Conservation (phyloP, 768 basidiomycete species). For the Psilocybe sp. region DNA sequence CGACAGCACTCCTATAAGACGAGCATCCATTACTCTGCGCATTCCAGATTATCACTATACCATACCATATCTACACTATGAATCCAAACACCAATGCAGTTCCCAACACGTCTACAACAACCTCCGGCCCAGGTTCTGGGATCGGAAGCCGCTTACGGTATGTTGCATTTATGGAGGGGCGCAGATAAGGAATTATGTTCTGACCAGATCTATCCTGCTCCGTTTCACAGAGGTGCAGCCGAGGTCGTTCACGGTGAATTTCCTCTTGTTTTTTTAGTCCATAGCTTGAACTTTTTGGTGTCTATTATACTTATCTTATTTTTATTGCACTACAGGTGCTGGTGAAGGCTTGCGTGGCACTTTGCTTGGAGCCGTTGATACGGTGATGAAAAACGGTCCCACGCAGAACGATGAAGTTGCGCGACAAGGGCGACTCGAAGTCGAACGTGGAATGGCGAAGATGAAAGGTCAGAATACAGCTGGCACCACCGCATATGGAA, state of each 20-base stretch:
- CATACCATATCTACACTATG: background rate
- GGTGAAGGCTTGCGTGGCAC: constrained; percentile 46
- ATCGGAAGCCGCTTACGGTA: constrained; percentile 22
- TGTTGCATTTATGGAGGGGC: constrained; percentile 5
- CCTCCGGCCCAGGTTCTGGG: constrained; percentile 7
- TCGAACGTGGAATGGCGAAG: constrained; percentile 35
- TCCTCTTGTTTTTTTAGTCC: background rate
- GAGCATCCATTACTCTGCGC: background rate
- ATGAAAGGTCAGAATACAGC: constrained; percentile 12
- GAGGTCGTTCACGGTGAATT: constrained; percentile 34
- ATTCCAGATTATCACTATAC: background rate
- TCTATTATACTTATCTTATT: background rate
- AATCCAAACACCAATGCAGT: constrained; percentile 2
- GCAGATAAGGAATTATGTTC: background rate
- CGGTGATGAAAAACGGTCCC: constrained; percentile 21
- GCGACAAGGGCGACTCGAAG: constrained; percentile 35
- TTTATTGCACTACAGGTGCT: constrained; percentile 26
- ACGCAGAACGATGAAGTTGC: constrained; percentile 33
- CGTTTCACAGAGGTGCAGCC: constrained; percentile 24
- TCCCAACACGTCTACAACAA: background rate
- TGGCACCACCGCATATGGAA: background rate
- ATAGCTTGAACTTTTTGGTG: background rate
- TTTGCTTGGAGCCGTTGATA: constrained; percentile 36
- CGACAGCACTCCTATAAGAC: background rate
- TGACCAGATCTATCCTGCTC: background rate